Evolutionary conservation across 129 eudicot species (phyloP).

Genomic region (Lonicera japonica): DNA sequence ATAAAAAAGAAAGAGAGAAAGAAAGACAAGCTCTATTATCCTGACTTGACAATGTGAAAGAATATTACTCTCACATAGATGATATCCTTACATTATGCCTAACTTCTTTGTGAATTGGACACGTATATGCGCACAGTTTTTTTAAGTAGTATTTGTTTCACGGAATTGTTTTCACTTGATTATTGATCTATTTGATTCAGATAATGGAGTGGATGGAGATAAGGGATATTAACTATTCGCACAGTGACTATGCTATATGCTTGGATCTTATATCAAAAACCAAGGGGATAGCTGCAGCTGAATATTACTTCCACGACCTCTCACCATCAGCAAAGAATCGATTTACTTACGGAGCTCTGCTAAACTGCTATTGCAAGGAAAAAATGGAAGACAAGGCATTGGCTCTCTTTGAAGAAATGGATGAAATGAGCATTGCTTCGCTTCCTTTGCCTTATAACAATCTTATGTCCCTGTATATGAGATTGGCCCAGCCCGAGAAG

Average conservation of each 20-base stretch:
- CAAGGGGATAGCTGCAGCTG: slow-evolving; percentile 65
- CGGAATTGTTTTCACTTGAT: not conserved
- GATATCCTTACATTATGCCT: slow-evolving; percentile 2
- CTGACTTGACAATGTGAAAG: not conserved
- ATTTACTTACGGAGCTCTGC: slow-evolving; percentile 61
- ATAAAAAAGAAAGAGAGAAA: not conserved
- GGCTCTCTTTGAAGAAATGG: slow-evolving; percentile 53
- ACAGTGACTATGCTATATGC: slow-evolving; percentile 41
- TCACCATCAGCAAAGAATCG: slow-evolving; percentile 33
- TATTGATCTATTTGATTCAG: slow-evolving; percentile 22
- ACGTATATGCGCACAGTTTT: not conserved
- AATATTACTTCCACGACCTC: slow-evolving; percentile 51
- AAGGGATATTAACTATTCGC: slow-evolving; percentile 28
- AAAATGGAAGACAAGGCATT: slow-evolving; percentile 54
- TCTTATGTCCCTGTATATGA: slow-evolving; percentile 57
- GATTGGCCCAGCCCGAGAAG: slow-evolving; percentile 56
- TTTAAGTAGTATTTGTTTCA: not conserved
- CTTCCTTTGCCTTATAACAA: slow-evolving; percentile 40
- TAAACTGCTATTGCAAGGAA: slow-evolving; percentile 58
- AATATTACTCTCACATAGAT: not conserved
- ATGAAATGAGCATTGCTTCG: slow-evolving; percentile 30
- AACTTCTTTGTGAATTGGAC: not conserved
- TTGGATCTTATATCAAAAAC: slow-evolving; percentile 56
- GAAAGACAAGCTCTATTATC: not conserved
- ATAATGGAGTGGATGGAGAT: slow-evolving; percentile 88